A percentile compares a stretch with the other conserved stretches of the same genome.
These are phyloP conservation scores for Myochromella boudieri DNA, from an alignment of 768 basidiomycete species.

Conservation along the genomic window DNA sequence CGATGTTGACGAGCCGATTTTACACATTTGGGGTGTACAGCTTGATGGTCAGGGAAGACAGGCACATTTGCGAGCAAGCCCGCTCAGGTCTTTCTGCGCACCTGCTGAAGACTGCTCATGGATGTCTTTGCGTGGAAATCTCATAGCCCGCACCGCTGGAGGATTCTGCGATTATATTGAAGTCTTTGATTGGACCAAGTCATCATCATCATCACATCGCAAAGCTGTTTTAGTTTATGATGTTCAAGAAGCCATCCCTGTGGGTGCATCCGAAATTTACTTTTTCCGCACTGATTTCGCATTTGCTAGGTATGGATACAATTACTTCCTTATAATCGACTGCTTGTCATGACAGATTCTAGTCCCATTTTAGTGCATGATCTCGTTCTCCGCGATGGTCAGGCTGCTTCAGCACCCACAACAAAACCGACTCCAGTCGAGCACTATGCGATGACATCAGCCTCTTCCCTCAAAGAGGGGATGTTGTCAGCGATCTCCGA, in stretches of 20 bases:
- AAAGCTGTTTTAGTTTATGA: not conserved
- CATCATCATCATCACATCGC: not conserved
- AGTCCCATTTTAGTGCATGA: too few relatives aligned
- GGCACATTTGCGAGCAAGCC: slow-evolving; percentile 3
- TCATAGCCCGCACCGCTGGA: slow-evolving; percentile 3
- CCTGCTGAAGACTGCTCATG: not conserved
- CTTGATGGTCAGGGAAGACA: slow-evolving; percentile 2
- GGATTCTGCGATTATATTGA: not conserved
- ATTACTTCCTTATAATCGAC: slow-evolving; percentile 3
- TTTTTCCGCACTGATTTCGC: not conserved
- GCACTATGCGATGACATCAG: too few relatives aligned
- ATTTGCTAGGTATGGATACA: slow-evolving; percentile 4
- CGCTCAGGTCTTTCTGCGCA: slow-evolving; percentile 3
- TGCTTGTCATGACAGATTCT: slow-evolving; percentile 3
- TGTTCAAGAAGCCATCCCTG: not conserved
- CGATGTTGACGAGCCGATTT: not conserved
- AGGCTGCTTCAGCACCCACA: too few relatives aligned
- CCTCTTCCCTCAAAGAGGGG: too few relatives aligned
- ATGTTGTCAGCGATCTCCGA: too few relatives aligned
- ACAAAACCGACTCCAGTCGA: too few relatives aligned
- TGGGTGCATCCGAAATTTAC: not conserved
- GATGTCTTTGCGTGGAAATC: slow-evolving; percentile 3
- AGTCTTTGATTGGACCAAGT: slow-evolving; percentile 5
- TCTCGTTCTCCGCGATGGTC: too few relatives aligned
- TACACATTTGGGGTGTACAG: slow-evolving; percentile 7